phyloP scores from a whole-genome alignment of 2,329 filamentous ascomycete genomes.

The Mycosphaerella sp. region DNA sequence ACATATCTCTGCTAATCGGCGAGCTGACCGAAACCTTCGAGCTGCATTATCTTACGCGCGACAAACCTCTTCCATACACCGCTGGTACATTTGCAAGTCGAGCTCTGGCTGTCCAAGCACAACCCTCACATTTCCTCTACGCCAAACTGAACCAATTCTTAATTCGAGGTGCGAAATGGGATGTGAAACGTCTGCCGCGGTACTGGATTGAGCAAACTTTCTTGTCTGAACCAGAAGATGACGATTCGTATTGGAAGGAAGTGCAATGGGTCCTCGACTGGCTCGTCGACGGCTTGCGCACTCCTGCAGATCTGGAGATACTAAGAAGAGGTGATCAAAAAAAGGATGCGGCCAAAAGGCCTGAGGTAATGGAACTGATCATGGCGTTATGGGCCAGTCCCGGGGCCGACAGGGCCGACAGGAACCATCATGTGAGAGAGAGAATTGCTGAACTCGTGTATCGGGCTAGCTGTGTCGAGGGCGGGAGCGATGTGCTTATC shows the following conservation, averaged over 20 bases:
- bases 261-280: slow-evolving; percentile 68
- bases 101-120: slow-evolving; percentile 62
- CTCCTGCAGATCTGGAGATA: slow-evolving; percentile 53
- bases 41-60: slow-evolving; percentile 45
- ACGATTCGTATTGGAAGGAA: slow-evolving; percentile 67
- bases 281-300: slow-evolving; percentile 61
- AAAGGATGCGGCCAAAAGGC: slow-evolving; percentile 36
- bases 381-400: slow-evolving; percentile 64
- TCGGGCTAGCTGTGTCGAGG: slow-evolving; percentile 60
- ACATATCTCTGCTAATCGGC: slow-evolving; percentile 71
- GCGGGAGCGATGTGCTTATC: slow-evolving; percentile 71
- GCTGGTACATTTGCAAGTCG: slow-evolving; percentile 69
- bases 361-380: slow-evolving; percentile 46
- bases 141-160: slow-evolving; percentile 81
- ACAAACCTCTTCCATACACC: slow-evolving; percentile 56
- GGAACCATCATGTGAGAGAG: slow-evolving; percentile 48
- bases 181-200: slow-evolving; percentile 49
- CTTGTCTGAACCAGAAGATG: slow-evolving; percentile 64
- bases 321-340: slow-evolving; percentile 66
- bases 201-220: slow-evolving; percentile 65
- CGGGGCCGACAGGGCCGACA: slow-evolving; percentile 55
- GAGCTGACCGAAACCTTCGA: slow-evolving; percentile 67
- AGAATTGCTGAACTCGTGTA: slow-evolving; percentile 59
- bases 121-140: slow-evolving; percentile 77
- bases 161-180: slow-evolving; percentile 71